Evolutionary conservation across 1,139 yeast species (phyloP).

Genomic region (Blastobotrys ciferrii): DNA sequence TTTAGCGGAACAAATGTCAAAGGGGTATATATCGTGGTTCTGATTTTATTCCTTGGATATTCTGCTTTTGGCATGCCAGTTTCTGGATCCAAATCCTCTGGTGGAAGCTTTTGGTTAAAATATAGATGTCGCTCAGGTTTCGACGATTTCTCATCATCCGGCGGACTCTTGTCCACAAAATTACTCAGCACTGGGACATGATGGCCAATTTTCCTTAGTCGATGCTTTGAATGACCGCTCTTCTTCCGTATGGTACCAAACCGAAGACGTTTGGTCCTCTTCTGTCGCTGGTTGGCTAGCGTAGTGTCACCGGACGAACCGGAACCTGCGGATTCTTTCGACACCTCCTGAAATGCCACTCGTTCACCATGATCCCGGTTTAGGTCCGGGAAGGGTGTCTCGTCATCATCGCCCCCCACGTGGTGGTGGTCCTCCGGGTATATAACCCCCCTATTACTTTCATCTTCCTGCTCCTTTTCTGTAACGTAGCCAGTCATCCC

Average conservation of each 20-base stretch:
- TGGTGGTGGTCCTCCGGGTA: not conserved
- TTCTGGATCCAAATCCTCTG: slow-evolving; percentile 52
- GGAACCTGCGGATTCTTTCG: slow-evolving; percentile 5
- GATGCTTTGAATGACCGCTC: slow-evolving; percentile 9
- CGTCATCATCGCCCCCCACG: not conserved
- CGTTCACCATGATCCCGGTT: not conserved
- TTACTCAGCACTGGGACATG: slow-evolving; percentile 25
- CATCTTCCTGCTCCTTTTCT: not conserved
- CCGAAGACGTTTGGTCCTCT: slow-evolving; percentile 19
- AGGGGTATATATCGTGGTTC: slow-evolving; percentile 95
- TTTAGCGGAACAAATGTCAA: slow-evolving; percentile 85
- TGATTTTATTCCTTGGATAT: slow-evolving; percentile 85
- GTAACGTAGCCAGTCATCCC: not conserved
- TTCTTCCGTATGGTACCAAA: slow-evolving; percentile 20
- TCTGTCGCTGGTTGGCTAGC: not conserved
- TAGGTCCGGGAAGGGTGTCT: not conserved
- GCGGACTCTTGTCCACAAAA: slow-evolving; percentile 20
- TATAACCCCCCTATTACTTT: not conserved
- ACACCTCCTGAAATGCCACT: not conserved
- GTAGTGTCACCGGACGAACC: slow-evolving; percentile 1
- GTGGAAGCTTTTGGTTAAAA: slow-evolving; percentile 69
- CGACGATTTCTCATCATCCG: slow-evolving; percentile 14
- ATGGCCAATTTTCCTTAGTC: slow-evolving; percentile 23
- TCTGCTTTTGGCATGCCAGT: slow-evolving; percentile 56
- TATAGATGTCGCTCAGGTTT: slow-evolving; percentile 34